Conservation (phyloP, 805 yeast genomes). For the Starmerella scarabaei region DNA sequence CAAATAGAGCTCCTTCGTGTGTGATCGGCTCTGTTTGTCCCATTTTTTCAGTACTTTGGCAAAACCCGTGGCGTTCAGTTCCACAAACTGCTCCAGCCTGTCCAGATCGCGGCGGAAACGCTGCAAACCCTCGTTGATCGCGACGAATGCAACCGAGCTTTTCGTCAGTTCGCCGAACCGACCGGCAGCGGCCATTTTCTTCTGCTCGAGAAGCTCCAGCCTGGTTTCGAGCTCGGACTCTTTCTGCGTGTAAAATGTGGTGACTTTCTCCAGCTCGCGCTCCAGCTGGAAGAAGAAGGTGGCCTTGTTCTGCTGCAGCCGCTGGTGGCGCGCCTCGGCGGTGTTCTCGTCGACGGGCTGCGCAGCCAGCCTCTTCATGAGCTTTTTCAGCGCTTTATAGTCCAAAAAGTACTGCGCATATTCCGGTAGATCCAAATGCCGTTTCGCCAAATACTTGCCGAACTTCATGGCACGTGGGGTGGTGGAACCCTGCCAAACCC, state of each 20-base stretch:
- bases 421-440: constrained; percentile 91
- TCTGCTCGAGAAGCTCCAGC: constrained; percentile 60
- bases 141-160: constrained; percentile 64
- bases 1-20: constrained; percentile 81
- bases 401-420: constrained; percentile 88
- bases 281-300: constrained; percentile 78
- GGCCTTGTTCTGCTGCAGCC: constrained; percentile 79
- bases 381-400: constrained; percentile 84
- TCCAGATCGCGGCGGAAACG: constrained; percentile 80
- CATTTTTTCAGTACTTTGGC: constrained; percentile 92
- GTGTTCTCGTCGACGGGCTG: constrained; percentile 26
- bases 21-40: constrained; percentile 94
- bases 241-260: constrained; percentile 79
- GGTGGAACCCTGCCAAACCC: neutral
- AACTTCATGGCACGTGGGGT: constrained; percentile 52
- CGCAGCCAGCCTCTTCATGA: constrained; percentile 57
- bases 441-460: constrained; percentile 87
- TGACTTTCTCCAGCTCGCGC: constrained; percentile 90
- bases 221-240: constrained; percentile 77
- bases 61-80: constrained; percentile 89
- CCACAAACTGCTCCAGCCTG: constrained; percentile 84
- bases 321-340: constrained; percentile 32
- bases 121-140: constrained; percentile 76
- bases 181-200: constrained; percentile 46
- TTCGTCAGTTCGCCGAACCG: constrained; percentile 34